phyloP scores from a whole-genome alignment of 129 eudicot species.

The Heracleum sosnowskyi region DNA sequence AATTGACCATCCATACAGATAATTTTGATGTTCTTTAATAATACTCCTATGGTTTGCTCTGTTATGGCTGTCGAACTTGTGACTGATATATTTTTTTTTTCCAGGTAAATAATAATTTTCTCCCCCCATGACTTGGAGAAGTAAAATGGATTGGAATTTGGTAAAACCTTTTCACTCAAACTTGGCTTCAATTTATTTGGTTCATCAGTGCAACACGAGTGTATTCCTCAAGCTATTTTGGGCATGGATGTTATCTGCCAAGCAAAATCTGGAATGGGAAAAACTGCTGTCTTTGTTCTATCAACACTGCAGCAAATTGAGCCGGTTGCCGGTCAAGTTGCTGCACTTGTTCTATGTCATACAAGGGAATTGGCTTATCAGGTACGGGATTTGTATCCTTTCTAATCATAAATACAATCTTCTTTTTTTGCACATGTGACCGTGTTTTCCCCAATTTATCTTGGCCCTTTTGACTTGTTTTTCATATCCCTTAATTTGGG shows the following conservation, averaged over 20 bases:
- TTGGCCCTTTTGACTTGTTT: not conserved
- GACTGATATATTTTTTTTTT: slow-evolving; percentile 8
- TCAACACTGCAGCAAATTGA: slow-evolving; percentile 92
- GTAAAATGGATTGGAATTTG: slow-evolving; percentile 59
- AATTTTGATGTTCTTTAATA: too few relatives aligned
- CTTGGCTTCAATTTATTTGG: slow-evolving; percentile 73
- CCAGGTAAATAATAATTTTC: slow-evolving; percentile 76
- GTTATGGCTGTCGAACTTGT: not conserved
- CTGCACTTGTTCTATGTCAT: slow-evolving; percentile 94
- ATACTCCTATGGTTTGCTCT: not conserved
- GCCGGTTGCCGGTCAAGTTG: slow-evolving; percentile 96
- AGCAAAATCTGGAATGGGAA: slow-evolving; percentile 99
- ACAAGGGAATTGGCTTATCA: slow-evolving; percentile 95
- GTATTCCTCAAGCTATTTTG: slow-evolving; percentile 97
- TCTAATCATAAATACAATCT: not conserved
- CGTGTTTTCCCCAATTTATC: not conserved
- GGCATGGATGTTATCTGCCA: slow-evolving; percentile 99
- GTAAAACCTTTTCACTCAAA: slow-evolving; percentile 58
- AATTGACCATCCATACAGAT: too few relatives aligned
- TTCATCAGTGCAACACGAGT: slow-evolving; percentile 97
- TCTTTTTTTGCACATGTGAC: not conserved
- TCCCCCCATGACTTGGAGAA: slow-evolving; percentile 60
- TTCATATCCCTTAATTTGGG: not conserved
- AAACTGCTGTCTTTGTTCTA: slow-evolving; percentile 92
- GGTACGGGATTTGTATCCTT: slow-evolving; percentile 27